These are phyloP conservation scores for Hypocreales sp. DNA, from an alignment of 2,329 filamentous ascomycete species.

Conservation along the genomic window DNA sequence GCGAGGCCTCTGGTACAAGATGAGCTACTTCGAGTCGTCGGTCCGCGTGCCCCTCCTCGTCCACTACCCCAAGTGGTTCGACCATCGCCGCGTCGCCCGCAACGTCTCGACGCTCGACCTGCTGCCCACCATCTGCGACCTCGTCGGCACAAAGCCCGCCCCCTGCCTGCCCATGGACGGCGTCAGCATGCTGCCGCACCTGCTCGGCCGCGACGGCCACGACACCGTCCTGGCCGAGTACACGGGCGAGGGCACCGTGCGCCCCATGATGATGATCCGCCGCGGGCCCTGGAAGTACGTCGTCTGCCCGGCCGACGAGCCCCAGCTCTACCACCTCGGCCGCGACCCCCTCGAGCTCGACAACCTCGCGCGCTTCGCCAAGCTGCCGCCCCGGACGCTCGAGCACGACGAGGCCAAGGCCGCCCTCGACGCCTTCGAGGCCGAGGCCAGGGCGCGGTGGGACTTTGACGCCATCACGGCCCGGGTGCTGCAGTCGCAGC, in stretches of 20 bases:
- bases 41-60: slow-evolving; percentile 79
- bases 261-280: slow-evolving; percentile 87
- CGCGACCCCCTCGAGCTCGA: slow-evolving; percentile 62
- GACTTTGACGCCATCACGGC: slow-evolving; percentile 64
- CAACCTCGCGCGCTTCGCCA: slow-evolving; percentile 45
- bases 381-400: slow-evolving; percentile 20
- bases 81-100: slow-evolving; percentile 59
- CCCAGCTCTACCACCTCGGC: slow-evolving; percentile 69
- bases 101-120: slow-evolving; percentile 89
- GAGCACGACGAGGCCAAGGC: slow-evolving; percentile 30
- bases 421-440: slow-evolving; percentile 50
- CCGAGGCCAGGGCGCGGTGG: slow-evolving; percentile 64
- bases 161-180: slow-evolving; percentile 73
- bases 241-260: slow-evolving; percentile 81
- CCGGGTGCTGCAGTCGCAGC: slow-evolving; percentile 62
- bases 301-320: slow-evolving; percentile 67
- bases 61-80: slow-evolving; percentile 62
- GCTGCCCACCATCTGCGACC: slow-evolving; percentile 72
- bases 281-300: slow-evolving; percentile 85
- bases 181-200: slow-evolving; percentile 63
- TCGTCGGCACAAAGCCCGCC: slow-evolving; percentile 57
- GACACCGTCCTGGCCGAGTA: slow-evolving; percentile 93
- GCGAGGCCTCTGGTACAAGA: slow-evolving; percentile 90
- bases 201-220: slow-evolving; percentile 47
- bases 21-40: slow-evolving; percentile 90